Evolutionary conservation across 805 yeast genomes (phyloP).

Genomic region (Starmerella apicola): DNA sequence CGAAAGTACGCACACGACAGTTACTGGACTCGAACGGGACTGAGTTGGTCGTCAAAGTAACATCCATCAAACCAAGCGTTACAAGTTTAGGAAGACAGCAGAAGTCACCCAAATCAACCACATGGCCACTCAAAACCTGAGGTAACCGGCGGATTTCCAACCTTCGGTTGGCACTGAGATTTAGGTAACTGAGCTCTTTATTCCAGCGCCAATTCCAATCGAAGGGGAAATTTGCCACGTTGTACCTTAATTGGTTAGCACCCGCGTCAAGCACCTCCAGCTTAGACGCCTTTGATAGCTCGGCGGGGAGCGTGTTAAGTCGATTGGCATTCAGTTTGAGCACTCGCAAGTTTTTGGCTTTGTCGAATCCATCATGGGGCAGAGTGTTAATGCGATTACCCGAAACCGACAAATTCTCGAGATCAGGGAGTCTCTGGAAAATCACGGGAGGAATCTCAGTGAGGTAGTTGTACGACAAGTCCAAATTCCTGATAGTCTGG

Average conservation of each 20-base stretch:
- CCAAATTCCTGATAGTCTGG: conserved; percentile 46
- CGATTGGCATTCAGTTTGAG: conserved; percentile 73
- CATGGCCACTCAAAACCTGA: conserved; percentile 26
- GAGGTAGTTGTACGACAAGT: conserved; percentile 73
- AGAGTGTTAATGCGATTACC: conserved; percentile 71
- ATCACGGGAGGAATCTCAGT: conserved; percentile 73
- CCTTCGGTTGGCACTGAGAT: conserved; percentile 84
- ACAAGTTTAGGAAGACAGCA: conserved; percentile 60
- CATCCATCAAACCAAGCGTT: conserved; percentile 84
- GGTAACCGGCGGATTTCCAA: conserved; percentile 56
- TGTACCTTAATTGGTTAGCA: conserved; percentile 78
- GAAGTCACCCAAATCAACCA: conserved; percentile 41
- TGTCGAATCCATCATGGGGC: conserved; percentile 76
- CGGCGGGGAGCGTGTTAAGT: conserved; percentile 78
- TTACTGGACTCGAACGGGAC: conserved; percentile 81
- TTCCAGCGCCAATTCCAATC: conserved; percentile 98
- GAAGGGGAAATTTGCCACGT: conserved; percentile 85
- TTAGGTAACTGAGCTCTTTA: conserved; percentile 58
- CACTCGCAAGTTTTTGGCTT: conserved; percentile 43
- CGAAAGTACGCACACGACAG: conserved; percentile 81
- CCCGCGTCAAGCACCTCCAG: conserved; percentile 77
- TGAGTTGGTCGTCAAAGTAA: conserved; percentile 74
- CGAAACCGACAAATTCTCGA: conserved; percentile 60
- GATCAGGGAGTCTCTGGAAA: conserved; percentile 39
- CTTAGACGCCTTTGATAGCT: conserved; percentile 52